Evolutionary conservation across 2,329 filamentous ascomycete species (phyloP), one percentile per base, ranked within the genome.

Genomic region (Fusarium torreyae): DNA sequence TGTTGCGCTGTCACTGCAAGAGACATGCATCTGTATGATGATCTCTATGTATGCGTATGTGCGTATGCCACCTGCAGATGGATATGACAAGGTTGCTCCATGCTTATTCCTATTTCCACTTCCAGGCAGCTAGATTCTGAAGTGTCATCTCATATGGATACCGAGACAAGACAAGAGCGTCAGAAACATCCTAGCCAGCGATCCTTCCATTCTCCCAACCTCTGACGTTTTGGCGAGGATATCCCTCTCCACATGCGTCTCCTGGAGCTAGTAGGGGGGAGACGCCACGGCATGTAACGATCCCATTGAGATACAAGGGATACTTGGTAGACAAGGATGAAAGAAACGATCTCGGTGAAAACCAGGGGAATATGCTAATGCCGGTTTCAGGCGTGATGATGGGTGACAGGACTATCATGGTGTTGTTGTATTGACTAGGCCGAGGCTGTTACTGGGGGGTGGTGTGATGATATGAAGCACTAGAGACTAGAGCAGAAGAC

Each of bases 281-380:
- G 11, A 46, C 52, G 52, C 61, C 45, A 63, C 60, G 58, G 31
- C 39, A 67, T 66, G 63, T 66, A 66, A 66, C 50, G 51, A 62
- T 64, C 24, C 57, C 36, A 39, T 45, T 50, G 28, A 26, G 42
- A 63, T 58, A 36, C 26, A 64, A 44, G 60, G 31, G 28, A 18
- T 39, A 15, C 36, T n/a, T 42, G 45, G 33, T 49, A 54, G 28
- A 24, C 46, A 63, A 58, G 65, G 60, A 65, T 64, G 22, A 13
- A 38, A 20, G 28, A 36, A 18, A 59, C 31, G 36, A 18, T 33
- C 46, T 65, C 40, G 52, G 62, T 38, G 62, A 59, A 46, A 65
- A 51, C 24, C 33, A 63, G 49, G 52, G 53, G 38, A 33, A 40
- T 9, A 28, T 42, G 42, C 40, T 53, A 61, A 62, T 66, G 54